Conservation (phyloP, 805 yeast species). For the Lipomyces kockii region DNA sequence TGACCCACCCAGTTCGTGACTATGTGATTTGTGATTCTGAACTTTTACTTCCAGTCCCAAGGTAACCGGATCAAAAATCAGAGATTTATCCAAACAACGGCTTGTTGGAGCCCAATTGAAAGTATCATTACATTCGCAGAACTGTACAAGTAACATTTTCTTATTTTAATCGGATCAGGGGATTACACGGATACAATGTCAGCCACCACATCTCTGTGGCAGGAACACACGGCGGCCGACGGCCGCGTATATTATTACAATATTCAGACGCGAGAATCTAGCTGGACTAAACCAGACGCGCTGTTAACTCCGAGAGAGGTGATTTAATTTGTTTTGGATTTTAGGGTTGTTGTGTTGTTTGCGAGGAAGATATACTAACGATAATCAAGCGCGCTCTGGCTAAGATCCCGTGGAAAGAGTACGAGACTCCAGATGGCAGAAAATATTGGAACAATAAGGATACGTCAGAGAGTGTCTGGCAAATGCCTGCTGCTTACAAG, state of each 20-base stretch:
- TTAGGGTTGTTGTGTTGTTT: neutral
- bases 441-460: slow-evolving; percentile 69
- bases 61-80: too few relatives aligned
- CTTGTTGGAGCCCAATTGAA: neutral
- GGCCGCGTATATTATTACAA: slow-evolving; percentile 78
- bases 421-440: slow-evolving; percentile 59
- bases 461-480: slow-evolving; percentile 79
- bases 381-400: slow-evolving; percentile 50
- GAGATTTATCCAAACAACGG: neutral
- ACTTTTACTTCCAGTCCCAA: neutral
- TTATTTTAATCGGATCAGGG: neutral
- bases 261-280: slow-evolving; percentile 64
- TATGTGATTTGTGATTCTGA: neutral
- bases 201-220: slow-evolving; percentile 54
- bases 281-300: slow-evolving; percentile 80
- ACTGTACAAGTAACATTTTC: neutral
- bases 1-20: neutral
- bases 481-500: slow-evolving; percentile 61
- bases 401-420: slow-evolving; percentile 60
- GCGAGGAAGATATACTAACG: neutral
- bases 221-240: slow-evolving; percentile 62
- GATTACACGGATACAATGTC: neutral
- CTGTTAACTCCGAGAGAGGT: slow-evolving; percentile 49
- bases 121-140: neutral
- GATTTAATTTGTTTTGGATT: neutral